phyloP scores from a whole-genome alignment of 306 rosid species.

The Sicyos edulis region DNA sequence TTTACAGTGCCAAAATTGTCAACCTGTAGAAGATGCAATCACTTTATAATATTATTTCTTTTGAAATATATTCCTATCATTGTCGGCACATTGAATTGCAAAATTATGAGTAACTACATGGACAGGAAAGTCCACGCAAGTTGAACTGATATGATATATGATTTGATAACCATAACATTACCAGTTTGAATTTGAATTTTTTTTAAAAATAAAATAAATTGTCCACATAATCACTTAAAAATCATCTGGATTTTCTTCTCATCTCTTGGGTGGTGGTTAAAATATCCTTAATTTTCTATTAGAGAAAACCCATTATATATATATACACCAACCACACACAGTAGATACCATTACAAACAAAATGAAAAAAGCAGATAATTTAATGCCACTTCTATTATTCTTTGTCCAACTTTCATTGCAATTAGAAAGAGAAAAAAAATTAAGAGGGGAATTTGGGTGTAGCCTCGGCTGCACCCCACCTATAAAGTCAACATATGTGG shows the following conservation, averaged over 20 bases:
- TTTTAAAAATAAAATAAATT: no score
- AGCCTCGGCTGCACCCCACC: no score
- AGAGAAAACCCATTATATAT: no score
- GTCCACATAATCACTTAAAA: not conserved
- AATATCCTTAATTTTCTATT: not conserved
- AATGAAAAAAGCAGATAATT: not conserved
- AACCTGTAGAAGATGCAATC: constrained; percentile 46
- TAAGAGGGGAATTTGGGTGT: no score
- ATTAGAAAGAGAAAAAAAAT: not conserved
- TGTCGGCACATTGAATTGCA: not conserved
- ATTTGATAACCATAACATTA: no score
- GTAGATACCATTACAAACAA: not conserved
- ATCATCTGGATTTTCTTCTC: not conserved
- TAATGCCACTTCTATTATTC: not conserved
- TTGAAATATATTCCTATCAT: not conserved
- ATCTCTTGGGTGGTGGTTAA: not conserved
- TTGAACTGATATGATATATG: no score
- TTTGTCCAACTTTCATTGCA: not conserved
- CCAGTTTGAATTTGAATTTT: no score
- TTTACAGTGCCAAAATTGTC: constrained; percentile 86
- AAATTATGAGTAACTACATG: not conserved
- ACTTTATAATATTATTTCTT: not conserved
- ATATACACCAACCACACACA: no score
- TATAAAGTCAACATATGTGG: no score
- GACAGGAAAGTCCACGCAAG: not conserved